phyloP scores from a whole-genome alignment of 2,329 filamentous ascomycete species.

The Pseudogymnoascus sp. region DNA sequence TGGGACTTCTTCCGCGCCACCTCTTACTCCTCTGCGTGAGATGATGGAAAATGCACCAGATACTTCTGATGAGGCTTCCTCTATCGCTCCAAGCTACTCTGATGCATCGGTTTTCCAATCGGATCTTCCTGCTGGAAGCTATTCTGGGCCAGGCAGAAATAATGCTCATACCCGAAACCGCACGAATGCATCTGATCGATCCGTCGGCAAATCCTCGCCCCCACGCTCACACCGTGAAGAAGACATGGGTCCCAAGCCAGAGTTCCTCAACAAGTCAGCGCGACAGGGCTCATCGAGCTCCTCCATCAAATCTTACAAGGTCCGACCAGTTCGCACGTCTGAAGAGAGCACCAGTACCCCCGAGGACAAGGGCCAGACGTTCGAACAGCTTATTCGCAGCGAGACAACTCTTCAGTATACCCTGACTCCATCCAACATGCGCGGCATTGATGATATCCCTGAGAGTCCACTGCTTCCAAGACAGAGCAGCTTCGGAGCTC shows the following conservation, averaged over 20 bases:
- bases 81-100: conserved; percentile 18
- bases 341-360: conserved; percentile 42
- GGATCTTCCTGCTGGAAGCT: neutral
- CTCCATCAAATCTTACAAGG: conserved; percentile 34
- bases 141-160: neutral
- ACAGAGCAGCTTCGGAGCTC: neutral
- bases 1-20: conserved; percentile 19
- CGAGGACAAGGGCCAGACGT: conserved; percentile 57
- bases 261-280: conserved; percentile 27
- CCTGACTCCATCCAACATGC: conserved; percentile 70
- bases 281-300: conserved; percentile 37
- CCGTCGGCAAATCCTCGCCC: neutral
- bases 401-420: conserved; percentile 78
- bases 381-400: conserved; percentile 74
- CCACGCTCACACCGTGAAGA: neutral
- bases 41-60: conserved; percentile 26
- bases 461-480: neutral
- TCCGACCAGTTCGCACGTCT: conserved; percentile 47
- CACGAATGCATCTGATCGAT: conserved; percentile 5
- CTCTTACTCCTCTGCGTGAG: conserved; percentile 28
- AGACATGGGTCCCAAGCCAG: neutral
- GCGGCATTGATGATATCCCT: conserved; percentile 49
- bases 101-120: neutral
- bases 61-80: conserved; percentile 26
- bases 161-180: conserved; percentile 4